phyloP scores from a whole-genome alignment of 1,284 basidiomycete species.

The Omphalotus olearius region DNA sequence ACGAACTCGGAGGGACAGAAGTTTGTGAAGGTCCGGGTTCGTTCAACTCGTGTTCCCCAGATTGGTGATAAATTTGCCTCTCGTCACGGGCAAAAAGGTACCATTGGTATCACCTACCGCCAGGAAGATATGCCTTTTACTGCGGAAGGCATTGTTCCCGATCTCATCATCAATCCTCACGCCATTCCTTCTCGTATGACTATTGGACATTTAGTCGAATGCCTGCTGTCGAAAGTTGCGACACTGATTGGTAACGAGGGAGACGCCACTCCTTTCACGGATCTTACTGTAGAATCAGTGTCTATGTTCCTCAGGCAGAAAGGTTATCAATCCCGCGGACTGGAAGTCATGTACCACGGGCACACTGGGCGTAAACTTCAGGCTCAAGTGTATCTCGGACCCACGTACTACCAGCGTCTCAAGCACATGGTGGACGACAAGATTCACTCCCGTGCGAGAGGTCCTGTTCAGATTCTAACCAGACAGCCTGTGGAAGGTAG shows the following conservation, averaged over 20 bases:
- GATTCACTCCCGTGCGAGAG: constrained; percentile 96
- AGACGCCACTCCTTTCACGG: constrained; percentile 98
- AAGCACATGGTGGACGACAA: constrained; percentile 99
- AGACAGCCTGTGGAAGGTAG: constrained; percentile 99
- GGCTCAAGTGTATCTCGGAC: constrained; percentile 97
- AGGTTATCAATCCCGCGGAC: constrained; percentile 93
- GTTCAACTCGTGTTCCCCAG: constrained; percentile 94
- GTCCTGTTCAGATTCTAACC: constrained; percentile 97
- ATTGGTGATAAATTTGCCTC: constrained; percentile 99
- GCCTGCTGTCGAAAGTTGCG: constrained; percentile 93
- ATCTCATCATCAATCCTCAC: constrained; percentile 98
- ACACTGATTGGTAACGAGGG: constrained; percentile 96
- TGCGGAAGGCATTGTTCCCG: constrained; percentile 92
- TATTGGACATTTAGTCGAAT: constrained; percentile 99
- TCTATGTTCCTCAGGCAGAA: constrained; percentile 78
- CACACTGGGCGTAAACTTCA: constrained; percentile 97
- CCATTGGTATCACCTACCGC: constrained; percentile 97
- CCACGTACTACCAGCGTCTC: constrained; percentile 98
- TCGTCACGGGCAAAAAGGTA: constrained; percentile 99
- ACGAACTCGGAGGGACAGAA: constrained; percentile 96
- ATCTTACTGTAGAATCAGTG: constrained; percentile 95
- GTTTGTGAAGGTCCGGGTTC: constrained; percentile 97
- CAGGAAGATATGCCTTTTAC: constrained; percentile 99
- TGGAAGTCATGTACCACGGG: constrained; percentile 99
- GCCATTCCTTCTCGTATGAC: constrained; percentile 99